Evolutionary conservation across 192 early-diverging fungal genomes (phyloP).

Genomic region (Linderina pennispora): DNA sequence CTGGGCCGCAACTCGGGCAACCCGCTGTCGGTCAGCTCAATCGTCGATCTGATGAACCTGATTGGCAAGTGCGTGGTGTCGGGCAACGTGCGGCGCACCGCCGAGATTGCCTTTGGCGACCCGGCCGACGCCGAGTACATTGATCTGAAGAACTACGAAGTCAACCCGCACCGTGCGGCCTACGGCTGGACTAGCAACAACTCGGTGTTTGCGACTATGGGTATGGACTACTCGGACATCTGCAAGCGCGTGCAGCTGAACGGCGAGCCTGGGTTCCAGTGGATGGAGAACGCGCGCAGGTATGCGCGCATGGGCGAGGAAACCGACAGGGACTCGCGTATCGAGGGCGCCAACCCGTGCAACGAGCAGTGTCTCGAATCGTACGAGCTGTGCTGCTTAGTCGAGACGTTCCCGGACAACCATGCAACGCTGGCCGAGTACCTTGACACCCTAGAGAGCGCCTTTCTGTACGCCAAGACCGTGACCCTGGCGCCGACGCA

Average conservation of each 20-base stretch:
- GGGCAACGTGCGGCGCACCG: slow-evolving; percentile 48
- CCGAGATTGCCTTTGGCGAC: slow-evolving; percentile 50
- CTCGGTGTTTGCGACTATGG: slow-evolving; percentile 39
- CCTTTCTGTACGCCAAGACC: slow-evolving; percentile 48
- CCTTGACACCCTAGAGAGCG: slow-evolving; percentile 40
- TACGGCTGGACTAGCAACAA: slow-evolving; percentile 52
- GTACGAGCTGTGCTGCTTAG: slow-evolving; percentile 47
- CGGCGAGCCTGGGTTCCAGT: slow-evolving; percentile 48
- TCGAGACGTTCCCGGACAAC: slow-evolving; percentile 43
- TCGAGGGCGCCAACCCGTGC: slow-evolving; percentile 46
- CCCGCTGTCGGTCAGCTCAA: slow-evolving; percentile 21
- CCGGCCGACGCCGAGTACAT: slow-evolving; percentile 37
- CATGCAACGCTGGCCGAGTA: slow-evolving; percentile 30
- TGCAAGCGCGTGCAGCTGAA: slow-evolving; percentile 25
- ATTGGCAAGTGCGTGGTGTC: slow-evolving; percentile 49
- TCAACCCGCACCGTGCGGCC: slow-evolving; percentile 40
- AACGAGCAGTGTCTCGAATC: slow-evolving; percentile 45
- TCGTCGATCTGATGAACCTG: slow-evolving; percentile 51
- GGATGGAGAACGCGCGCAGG: slow-evolving; percentile 40
- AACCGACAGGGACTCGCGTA: slow-evolving; percentile 19
- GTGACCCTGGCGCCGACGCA: slow-evolving; percentile 45
- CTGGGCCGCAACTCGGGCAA: slow-evolving; percentile 10
- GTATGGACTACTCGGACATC: slow-evolving; percentile 38
- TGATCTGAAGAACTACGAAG: slow-evolving; percentile 47
- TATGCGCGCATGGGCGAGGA: slow-evolving; percentile 36